Evolutionary conservation across 2,329 filamentous ascomycete genomes (phyloP).

Genomic region (Plenodomus lindquistii): DNA sequence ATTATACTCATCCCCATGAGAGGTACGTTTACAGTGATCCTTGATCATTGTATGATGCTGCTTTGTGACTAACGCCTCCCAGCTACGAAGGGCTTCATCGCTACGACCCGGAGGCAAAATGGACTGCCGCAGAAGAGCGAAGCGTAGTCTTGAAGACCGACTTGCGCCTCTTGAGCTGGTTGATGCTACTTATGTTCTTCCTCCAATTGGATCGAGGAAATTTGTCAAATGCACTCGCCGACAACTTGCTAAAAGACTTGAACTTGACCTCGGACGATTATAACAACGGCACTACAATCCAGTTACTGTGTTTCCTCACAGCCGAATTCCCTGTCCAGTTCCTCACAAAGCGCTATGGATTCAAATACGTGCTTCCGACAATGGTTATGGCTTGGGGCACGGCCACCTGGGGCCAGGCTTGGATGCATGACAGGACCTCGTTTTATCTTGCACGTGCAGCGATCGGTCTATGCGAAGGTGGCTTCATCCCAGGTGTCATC

Average conservation of each 20-base stretch:
- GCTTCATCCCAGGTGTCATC: slow-evolving; percentile 65
- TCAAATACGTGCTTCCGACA: slow-evolving; percentile 48
- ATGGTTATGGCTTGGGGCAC: slow-evolving; percentile 51
- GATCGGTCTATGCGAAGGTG: slow-evolving; percentile 49
- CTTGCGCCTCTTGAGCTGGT: slow-evolving; percentile 31
- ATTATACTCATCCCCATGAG: slow-evolving; percentile 49
- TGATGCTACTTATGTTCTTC: slow-evolving; percentile 49
- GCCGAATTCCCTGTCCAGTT: slow-evolving; percentile 51
- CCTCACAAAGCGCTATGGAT: slow-evolving; percentile 50
- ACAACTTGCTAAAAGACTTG: slow-evolving; percentile 36
- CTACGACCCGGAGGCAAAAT: slow-evolving; percentile 59
- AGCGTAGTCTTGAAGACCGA: slow-evolving; percentile 56
- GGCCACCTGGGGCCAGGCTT: slow-evolving; percentile 66
- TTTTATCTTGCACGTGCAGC: slow-evolving; percentile 49
- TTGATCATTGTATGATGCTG: slow-evolving; percentile 39
- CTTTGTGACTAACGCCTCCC: not conserved
- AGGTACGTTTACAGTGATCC: slow-evolving; percentile 17
- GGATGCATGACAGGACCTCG: slow-evolving; percentile 56
- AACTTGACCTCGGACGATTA: slow-evolving; percentile 37
- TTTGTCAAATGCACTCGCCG: slow-evolving; percentile 39
- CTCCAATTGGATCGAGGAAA: slow-evolving; percentile 55
- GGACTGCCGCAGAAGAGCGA: slow-evolving; percentile 61
- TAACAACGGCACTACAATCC: slow-evolving; percentile 54
- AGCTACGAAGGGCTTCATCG: slow-evolving; percentile 58
- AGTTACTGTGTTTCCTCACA: slow-evolving; percentile 80